Percentiles rank a stretch among this genome's conserved stretches.
These are phyloP conservation scores for Auxenochlorella pyrenoidosa DNA, from an alignment of 139 green algal genomes.

Conservation along the genomic window DNA sequence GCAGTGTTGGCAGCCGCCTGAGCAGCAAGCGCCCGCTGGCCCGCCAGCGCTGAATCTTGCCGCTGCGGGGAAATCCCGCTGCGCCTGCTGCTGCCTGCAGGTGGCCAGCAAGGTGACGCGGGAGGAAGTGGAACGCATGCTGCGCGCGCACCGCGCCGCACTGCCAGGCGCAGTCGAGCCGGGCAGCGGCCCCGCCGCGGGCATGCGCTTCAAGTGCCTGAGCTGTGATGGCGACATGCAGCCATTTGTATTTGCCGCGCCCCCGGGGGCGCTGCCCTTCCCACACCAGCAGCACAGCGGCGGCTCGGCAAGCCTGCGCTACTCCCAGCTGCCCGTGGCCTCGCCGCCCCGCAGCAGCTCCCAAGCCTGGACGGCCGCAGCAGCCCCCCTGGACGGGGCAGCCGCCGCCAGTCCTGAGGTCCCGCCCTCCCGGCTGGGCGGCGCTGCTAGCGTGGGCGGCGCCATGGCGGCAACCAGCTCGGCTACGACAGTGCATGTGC, in stretches of 20 bases:
- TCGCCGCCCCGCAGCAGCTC: neutral
- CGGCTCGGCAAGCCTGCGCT: conserved; percentile 2
- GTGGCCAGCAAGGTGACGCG: conserved; percentile 20
- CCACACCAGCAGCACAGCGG: too few species aligned
- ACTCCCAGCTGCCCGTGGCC: conserved; percentile 14
- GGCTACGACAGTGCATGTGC: neutral
- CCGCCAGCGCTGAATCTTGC: too few species aligned
- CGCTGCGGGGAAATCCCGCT: too few species aligned
- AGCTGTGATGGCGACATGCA: conserved; percentile 28
- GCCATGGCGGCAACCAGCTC: neutral
- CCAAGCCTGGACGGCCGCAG: conserved; percentile 10
- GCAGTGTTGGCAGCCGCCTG: too few species aligned
- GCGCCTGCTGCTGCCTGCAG: neutral
- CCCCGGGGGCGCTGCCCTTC: neutral
- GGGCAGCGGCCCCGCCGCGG: neutral
- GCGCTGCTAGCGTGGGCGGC: neutral
- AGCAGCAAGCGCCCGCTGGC: too few species aligned
- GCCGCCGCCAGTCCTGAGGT: neutral
- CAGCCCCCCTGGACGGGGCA: neutral
- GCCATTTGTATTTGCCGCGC: conserved; percentile 16
- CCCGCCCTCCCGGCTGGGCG: neutral
- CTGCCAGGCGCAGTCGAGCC: neutral
- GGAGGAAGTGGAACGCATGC: conserved; percentile 27
- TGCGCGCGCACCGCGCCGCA: neutral
- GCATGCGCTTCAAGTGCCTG: conserved; percentile 18